Evolutionary conservation across 2,329 filamentous ascomycete genomes (phyloP).

Genomic region (Epichloe bromicola): DNA sequence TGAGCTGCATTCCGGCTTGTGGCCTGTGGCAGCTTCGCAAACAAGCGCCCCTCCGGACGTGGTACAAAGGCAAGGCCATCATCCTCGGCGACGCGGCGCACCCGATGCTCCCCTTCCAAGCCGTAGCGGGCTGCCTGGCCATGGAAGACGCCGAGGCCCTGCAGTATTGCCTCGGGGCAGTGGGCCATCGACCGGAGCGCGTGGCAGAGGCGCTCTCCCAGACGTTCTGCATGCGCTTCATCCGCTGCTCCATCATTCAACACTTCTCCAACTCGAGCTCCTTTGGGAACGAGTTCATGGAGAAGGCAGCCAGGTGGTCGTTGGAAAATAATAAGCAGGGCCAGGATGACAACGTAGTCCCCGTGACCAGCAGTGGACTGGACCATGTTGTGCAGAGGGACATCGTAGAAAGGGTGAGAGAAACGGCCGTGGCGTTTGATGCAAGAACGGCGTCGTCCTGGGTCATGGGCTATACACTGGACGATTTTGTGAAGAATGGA

Average conservation of each 20-base stretch:
- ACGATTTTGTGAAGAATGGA: background rate
- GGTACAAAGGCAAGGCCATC: background rate
- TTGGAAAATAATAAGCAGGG: background rate
- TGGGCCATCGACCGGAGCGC: background rate
- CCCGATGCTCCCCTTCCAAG: slow-evolving; percentile 1
- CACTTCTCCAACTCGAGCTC: background rate
- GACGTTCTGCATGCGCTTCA: background rate
- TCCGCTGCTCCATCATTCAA: background rate
- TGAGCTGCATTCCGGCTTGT: background rate
- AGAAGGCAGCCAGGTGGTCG: background rate
- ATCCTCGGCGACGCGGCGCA: slow-evolving; percentile 2
- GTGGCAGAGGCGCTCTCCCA: background rate
- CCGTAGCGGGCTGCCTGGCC: background rate
- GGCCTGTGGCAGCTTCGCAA: slow-evolving; percentile 1
- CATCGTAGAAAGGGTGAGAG: background rate
- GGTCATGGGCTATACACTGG: background rate
- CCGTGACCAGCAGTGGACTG: background rate
- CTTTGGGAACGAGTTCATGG: slow-evolving; percentile 2
- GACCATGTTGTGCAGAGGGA: background rate
- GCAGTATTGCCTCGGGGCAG: background rate
- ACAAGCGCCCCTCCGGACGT: background rate
- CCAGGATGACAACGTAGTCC: background rate
- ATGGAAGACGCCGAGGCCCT: slow-evolving; percentile 2
- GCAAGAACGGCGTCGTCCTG: background rate
- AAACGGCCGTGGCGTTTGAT: background rate